These are phyloP conservation scores for Stemphylium vesicarium DNA, from an alignment of 2,329 filamentous ascomycete genomes.

Conservation along the genomic window DNA sequence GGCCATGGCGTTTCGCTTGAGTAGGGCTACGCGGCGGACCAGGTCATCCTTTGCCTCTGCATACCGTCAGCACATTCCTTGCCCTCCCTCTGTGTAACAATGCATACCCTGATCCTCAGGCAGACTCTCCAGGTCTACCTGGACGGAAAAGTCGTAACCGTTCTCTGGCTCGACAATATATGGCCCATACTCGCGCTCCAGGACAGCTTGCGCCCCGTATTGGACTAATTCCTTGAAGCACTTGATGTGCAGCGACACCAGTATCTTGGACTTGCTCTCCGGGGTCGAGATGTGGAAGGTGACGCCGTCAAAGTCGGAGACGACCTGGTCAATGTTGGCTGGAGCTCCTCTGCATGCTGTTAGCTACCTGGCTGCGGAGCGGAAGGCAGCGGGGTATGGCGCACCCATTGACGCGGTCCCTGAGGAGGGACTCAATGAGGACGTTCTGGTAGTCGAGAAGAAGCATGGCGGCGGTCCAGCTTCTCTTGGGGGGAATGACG, in stretches of 20 bases:
- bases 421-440: constrained; percentile 93
- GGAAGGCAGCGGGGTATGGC: constrained; percentile 37
- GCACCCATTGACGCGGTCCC: constrained; percentile 90
- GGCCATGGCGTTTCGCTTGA: constrained; percentile 99
- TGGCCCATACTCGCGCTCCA: constrained; percentile 91
- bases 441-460: constrained; percentile 99
- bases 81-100: not conserved
- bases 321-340: constrained; percentile 92
- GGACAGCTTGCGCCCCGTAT: constrained; percentile 89
- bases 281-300: constrained; percentile 98
- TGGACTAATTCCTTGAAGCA: constrained; percentile 91
- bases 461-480: constrained; percentile 65
- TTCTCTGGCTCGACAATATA: constrained; percentile 87
- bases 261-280: constrained; percentile 89
- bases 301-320: constrained; percentile 98
- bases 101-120: constrained; percentile 75
- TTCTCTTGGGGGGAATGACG: constrained; percentile 5
- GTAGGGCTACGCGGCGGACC: constrained; percentile 81
- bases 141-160: constrained; percentile 94
- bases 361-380: constrained; percentile 44
- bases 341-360: constrained; percentile 72
- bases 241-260: constrained; percentile 92
- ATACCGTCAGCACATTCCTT: constrained; percentile 25
- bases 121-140: constrained; percentile 85
- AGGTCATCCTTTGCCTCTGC: constrained; percentile 84